A percentile compares a stretch with the other conserved stretches of the same genome.
phyloP scores from a whole-genome alignment of 306 rosid species.

The Alnus rubra region DNA sequence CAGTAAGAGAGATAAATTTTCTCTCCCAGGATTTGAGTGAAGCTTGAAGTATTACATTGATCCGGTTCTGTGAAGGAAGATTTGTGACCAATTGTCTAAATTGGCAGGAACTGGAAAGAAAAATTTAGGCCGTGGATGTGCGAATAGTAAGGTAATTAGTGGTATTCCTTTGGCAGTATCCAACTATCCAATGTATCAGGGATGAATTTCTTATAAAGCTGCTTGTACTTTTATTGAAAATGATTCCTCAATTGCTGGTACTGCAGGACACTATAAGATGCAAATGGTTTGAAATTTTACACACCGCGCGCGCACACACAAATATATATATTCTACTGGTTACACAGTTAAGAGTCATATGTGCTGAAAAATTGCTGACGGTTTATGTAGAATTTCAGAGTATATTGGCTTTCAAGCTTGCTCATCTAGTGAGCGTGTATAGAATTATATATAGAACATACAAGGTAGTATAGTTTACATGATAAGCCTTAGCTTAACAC shows the following conservation, averaged over 20 bases:
- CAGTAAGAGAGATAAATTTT: constrained; percentile 22
- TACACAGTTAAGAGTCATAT: neutral
- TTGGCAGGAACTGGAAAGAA: neutral
- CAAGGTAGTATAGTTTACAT: no score
- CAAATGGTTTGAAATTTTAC: neutral
- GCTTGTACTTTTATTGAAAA: neutral
- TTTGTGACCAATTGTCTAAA: constrained; percentile 12
- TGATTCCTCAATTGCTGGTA: neutral
- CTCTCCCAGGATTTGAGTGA: constrained; percentile 15
- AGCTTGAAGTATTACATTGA: constrained; percentile 15
- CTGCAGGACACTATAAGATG: neutral
- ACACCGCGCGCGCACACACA: no score
- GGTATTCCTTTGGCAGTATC: neutral
- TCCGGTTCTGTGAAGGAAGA: neutral
- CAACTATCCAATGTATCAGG: neutral
- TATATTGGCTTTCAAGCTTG: no score
- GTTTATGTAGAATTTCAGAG: neutral
- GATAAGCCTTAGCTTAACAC: no score
- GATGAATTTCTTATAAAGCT: neutral
- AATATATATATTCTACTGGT: neutral
- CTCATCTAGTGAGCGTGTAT: no score
- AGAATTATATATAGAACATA: no score
- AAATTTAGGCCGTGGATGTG: constrained; percentile 17
- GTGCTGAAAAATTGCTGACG: neutral
- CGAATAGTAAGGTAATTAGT: constrained; percentile 13